A percentile compares a stretch with the other conserved stretches of the same genome.
Conservation (phyloP, 1,284 basidiomycete genomes). For the Sporisorium reilianum region DNA sequence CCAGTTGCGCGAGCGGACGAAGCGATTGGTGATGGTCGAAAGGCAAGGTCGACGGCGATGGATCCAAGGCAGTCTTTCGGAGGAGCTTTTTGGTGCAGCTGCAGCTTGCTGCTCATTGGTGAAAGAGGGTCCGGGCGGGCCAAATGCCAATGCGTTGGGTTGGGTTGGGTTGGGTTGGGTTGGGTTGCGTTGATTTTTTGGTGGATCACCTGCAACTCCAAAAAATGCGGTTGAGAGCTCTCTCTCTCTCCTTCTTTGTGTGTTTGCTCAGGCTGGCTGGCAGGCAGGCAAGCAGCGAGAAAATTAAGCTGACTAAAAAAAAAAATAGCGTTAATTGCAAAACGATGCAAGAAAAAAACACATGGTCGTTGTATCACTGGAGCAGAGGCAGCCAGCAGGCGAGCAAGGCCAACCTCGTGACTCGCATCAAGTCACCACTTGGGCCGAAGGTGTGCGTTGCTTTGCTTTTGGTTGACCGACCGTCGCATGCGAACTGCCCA, state of each 20-base stretch:
- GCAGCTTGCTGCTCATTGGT: not conserved
- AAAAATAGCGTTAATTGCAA: not conserved
- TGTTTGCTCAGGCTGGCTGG: no score
- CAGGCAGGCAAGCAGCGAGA: no score
- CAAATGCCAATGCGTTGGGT: no score
- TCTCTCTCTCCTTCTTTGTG: no score
- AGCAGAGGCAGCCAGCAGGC: not conserved
- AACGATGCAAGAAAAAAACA: not conserved
- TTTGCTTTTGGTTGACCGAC: constrained; percentile 3
- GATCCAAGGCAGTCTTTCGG: not conserved
- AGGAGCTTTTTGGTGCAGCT: not conserved
- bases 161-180: no score
- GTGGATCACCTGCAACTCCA: no score
- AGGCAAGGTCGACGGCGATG: not conserved
- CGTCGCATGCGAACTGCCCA: not conserved
- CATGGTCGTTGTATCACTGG: constrained; percentile 9
- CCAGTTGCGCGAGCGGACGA: constrained; percentile 23
- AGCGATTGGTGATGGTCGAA: constrained; percentile 26
- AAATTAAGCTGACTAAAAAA: not conserved
- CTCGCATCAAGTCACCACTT: not conserved
- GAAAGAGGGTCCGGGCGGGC: constrained; percentile 23
- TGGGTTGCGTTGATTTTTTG: no score
- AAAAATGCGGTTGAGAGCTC: no score
- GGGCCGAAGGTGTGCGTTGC: not conserved
- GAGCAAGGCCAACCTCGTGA: constrained; percentile 13